phyloP scores from a whole-genome alignment of 768 basidiomycete species.

The Rhizopogon vinicolor region DNA sequence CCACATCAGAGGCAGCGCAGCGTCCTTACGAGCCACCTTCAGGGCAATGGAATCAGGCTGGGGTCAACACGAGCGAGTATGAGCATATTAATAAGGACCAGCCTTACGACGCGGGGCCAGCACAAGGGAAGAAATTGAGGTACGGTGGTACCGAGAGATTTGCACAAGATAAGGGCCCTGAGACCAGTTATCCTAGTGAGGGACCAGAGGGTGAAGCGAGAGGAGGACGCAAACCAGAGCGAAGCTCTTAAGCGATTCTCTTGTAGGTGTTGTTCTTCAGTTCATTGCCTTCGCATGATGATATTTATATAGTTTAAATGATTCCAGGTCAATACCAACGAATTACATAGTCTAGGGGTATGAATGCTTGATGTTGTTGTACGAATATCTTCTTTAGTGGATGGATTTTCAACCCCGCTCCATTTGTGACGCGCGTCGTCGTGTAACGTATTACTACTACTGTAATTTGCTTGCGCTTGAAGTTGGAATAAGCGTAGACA shows the following conservation, averaged over 20 bases:
- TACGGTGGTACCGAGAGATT: constrained; percentile 18
- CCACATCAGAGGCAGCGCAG: constrained; percentile 37
- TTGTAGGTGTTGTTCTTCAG: neutral
- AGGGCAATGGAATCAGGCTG: constrained; percentile 39
- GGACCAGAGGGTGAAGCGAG: constrained; percentile 36
- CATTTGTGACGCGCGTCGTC: too few relatives aligned
- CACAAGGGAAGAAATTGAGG: constrained; percentile 9
- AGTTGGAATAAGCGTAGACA: too few relatives aligned
- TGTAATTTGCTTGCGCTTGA: too few relatives aligned
- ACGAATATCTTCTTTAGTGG: neutral
- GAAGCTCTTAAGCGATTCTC: constrained; percentile 8
- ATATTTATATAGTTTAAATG: too few relatives aligned
- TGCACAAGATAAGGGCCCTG: constrained; percentile 22
- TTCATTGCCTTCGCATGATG: neutral
- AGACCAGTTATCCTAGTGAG: constrained; percentile 27
- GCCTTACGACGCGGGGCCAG: constrained; percentile 16
- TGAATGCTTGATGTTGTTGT: neutral
- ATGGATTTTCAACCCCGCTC: too few relatives aligned
- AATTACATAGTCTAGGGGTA: neutral
- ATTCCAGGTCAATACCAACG: neutral
- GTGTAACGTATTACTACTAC: too few relatives aligned
- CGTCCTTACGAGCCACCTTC: constrained; percentile 48
- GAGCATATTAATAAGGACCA: constrained; percentile 17
- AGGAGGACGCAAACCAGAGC: constrained; percentile 30
- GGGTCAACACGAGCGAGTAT: constrained; percentile 30